phyloP scores from a whole-genome alignment of 179 eudicot genomes.

The Spinacia oleracea region DNA sequence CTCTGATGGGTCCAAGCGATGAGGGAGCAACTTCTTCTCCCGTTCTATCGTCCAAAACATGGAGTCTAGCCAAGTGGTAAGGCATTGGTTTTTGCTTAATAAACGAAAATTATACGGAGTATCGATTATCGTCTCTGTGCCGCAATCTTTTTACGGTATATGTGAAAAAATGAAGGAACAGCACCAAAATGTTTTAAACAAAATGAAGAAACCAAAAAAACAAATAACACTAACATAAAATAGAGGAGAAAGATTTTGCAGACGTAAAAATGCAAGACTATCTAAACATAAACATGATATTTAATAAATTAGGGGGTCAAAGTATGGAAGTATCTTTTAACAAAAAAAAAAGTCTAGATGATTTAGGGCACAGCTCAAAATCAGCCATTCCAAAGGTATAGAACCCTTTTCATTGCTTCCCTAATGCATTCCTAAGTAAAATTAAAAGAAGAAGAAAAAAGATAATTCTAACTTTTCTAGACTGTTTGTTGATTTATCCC shows the following conservation, averaged over 20 bases:
- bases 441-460: neutral
- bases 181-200: neutral
- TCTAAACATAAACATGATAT: neutral
- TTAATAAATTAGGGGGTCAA: conserved; percentile 17
- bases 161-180: neutral
- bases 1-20: no score
- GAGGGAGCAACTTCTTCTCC: no score
- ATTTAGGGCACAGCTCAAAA: conserved; percentile 24
- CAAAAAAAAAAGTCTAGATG: conserved; percentile 9
- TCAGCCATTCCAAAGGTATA: conserved; percentile 22
- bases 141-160: neutral
- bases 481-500: conserved; percentile 17
- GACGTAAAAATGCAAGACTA: no score
- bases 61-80: no score
- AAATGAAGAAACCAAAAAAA: neutral
- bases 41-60: no score
- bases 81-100: no score
- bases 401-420: conserved; percentile 22
- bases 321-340: conserved; percentile 8
- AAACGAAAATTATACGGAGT: no score
- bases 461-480: conserved; percentile 10
- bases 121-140: no score
- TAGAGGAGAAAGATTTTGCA: neutral
- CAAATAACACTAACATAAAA: no score
- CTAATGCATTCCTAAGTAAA: conserved; percentile 7